These are phyloP conservation scores for Bocquillonia castaneifolia DNA, from an alignment of 441 rosid species.

Conservation along the genomic window DNA sequence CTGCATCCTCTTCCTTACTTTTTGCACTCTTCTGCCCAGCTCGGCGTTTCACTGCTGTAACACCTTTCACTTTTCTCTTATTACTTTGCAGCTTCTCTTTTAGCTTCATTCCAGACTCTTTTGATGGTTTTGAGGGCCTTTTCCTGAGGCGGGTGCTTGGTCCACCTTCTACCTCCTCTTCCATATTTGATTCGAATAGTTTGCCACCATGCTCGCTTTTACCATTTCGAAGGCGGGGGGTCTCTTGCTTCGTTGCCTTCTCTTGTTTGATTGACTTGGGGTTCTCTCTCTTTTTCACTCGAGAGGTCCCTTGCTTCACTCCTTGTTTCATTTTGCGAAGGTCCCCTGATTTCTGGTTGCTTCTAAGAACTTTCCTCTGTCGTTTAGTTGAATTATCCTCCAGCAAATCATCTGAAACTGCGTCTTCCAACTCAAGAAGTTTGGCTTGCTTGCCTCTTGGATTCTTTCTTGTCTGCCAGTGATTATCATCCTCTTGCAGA, in stretches of 20 bases:
- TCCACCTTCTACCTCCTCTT: conserved; percentile 57
- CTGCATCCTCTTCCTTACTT: conserved; percentile 48
- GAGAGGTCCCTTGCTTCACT: conserved; percentile 27
- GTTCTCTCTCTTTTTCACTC: conserved; percentile 29
- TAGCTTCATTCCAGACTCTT: conserved; percentile 32
- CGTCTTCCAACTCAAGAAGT: conserved; percentile 34
- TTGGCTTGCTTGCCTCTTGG: conserved; percentile 29
- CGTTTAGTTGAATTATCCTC: conserved; percentile 24
- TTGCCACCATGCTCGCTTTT: conserved; percentile 30
- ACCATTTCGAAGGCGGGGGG: conserved; percentile 28
- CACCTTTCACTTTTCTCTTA: conserved; percentile 42
- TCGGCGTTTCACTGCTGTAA: conserved; percentile 31
- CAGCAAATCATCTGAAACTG: conserved; percentile 31
- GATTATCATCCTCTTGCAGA: conserved; percentile 17
- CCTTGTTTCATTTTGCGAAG: conserved; percentile 34
- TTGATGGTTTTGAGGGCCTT: conserved; percentile 47
- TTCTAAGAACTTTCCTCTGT: conserved; percentile 22
- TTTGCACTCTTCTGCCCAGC: conserved; percentile 32
- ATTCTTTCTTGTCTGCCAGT: conserved; percentile 4
- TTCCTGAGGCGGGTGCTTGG: conserved; percentile 83
- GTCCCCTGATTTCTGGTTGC: conserved; percentile 28
- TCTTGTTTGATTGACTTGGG: conserved; percentile 24
- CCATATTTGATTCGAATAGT: conserved; percentile 25
- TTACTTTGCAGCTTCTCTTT: conserved; percentile 49
- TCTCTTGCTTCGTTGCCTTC: conserved; percentile 42